phyloP scores from a whole-genome alignment of 768 basidiomycete genomes.

The Royoungia palumana region DNA sequence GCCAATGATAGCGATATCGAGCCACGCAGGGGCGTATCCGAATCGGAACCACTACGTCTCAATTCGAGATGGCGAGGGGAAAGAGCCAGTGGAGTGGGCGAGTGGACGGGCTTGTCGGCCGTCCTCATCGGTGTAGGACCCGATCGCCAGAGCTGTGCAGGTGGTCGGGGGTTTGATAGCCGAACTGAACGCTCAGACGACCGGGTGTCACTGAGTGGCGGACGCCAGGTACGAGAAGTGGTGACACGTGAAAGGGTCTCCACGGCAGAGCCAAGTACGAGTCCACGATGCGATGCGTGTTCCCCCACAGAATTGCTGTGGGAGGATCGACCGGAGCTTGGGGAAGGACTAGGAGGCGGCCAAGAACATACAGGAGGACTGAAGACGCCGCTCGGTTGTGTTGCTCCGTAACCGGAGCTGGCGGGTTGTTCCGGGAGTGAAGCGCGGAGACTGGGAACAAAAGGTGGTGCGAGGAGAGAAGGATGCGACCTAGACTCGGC shows the following conservation, averaged over 20 bases:
- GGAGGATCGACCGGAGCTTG: neutral
- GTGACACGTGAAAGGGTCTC: conserved; percentile 9
- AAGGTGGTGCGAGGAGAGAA: conserved; percentile 5
- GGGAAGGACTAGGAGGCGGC: conserved; percentile 17
- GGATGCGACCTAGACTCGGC: conserved; percentile 6
- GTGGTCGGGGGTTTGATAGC: conserved; percentile 16
- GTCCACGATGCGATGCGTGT: conserved; percentile 2
- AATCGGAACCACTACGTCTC: conserved; percentile 6
- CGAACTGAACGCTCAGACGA: too few relatives aligned
- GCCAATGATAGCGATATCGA: conserved; percentile 24
- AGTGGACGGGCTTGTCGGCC: neutral
- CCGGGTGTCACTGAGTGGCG: neutral
- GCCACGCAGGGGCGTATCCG: conserved; percentile 1
- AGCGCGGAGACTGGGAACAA: conserved; percentile 14
- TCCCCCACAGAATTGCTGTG: conserved; percentile 5
- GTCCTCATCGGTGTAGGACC: conserved; percentile 7
- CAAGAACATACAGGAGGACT: conserved; percentile 18
- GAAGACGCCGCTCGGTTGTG: conserved; percentile 5
- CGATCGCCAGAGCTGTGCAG: conserved; percentile 20
- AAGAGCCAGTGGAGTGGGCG: conserved; percentile 23
- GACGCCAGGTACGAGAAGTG: conserved; percentile 10
- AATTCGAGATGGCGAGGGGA: conserved; percentile 7
- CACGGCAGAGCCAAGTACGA: conserved; percentile 9
- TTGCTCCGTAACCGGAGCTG: conserved; percentile 6
- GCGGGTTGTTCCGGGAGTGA: conserved; percentile 9